Base-by-base conservation (phyloP, 1,284 basidiomycete genomes). In the Vanrija pseudolonga region DNA sequence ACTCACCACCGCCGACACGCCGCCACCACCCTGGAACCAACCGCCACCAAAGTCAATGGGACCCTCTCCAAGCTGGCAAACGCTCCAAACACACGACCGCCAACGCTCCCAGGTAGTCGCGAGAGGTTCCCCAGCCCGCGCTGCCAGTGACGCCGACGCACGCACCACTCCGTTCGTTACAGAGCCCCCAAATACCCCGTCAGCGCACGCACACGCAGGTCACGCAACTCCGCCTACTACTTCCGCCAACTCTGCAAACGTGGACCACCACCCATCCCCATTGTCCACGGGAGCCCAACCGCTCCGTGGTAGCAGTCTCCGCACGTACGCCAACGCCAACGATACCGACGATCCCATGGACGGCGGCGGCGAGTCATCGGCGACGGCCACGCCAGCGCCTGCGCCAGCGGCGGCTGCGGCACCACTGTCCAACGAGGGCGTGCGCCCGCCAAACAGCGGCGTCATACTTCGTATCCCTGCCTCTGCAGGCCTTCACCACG, bases 401-500 rank as follows among this genome's bases (percentile, higher is more conserved):
- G 32, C 32, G 32, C 12, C 32, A 12, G 32, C 12, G 12, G 28
- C 28, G n/a, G n/a, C n/a, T n/a, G n/a, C n/a, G n/a, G n/a, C n/a
- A n/a, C n/a, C n/a, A n/a, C n/a, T n/a, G n/a, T 26, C 24, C 28
- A 6, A 11, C 28, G 22, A 32, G 32, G 11, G 18, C 8, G 38
- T 22, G 18, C 28, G 19, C 19, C 19, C 24, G 37, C 50, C 38
- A 18, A 19, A 39, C 50, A 46, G 38, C 22, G 45, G 45, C 11
- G 44, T 53, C 42, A 53, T 53, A 24, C 42, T 53, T 9, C 52
- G 52, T 41, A 53, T 53, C 28, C 52, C 52, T 17, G 52, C 52
- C 23, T 39, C 18, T 22, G 52, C 26, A 19, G 15, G 39, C 20
- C 39, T 28, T n/a, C 20, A 37, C 45, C 19, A n/a, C 51, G 26